Conservation (phyloP, 192 early-diverging fungal genomes). For the Spizellomyces sp. region DNA sequence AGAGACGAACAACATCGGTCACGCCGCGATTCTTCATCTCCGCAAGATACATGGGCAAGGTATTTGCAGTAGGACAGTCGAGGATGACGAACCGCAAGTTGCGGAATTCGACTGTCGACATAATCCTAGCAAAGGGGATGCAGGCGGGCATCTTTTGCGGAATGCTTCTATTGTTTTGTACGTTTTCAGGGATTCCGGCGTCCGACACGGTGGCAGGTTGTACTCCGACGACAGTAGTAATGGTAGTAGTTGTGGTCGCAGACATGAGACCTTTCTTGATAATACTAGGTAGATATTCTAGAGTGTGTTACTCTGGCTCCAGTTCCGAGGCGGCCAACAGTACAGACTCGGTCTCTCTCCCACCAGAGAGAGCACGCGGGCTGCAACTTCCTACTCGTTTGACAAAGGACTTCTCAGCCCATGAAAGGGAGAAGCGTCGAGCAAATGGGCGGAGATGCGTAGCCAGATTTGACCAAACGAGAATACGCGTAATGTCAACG, state of each 20-base stretch:
- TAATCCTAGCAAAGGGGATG: slow-evolving; percentile 56
- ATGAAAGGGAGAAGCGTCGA: not conserved
- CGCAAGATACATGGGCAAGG: slow-evolving; percentile 72
- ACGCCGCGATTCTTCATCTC: slow-evolving; percentile 74
- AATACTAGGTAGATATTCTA: not conserved
- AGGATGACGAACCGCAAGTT: slow-evolving; percentile 85
- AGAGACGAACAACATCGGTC: slow-evolving; percentile 86
- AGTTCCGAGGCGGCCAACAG: slow-evolving; percentile 6
- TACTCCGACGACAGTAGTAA: slow-evolving; percentile 13
- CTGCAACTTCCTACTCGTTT: not conserved
- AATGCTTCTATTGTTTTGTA: not conserved
- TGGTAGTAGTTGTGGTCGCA: slow-evolving; percentile 27
- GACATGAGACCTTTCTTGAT: slow-evolving; percentile 1
- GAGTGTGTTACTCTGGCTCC: slow-evolving; percentile 15
- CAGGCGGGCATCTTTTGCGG: not conserved
- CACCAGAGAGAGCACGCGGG: not conserved
- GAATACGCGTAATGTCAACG: too few species aligned
- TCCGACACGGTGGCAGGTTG: not conserved
- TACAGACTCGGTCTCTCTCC: not conserved
- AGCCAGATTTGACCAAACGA: too few species aligned
- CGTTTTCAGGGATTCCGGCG: not conserved
- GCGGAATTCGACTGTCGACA: slow-evolving; percentile 65
- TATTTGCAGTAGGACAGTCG: slow-evolving; percentile 87
- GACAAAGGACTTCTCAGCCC: slow-evolving; percentile 1
- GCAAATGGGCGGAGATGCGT: too few species aligned